Base-by-base conservation (phyloP, 2,329 filamentous ascomycete genomes). In the Alternaria longipes region DNA sequence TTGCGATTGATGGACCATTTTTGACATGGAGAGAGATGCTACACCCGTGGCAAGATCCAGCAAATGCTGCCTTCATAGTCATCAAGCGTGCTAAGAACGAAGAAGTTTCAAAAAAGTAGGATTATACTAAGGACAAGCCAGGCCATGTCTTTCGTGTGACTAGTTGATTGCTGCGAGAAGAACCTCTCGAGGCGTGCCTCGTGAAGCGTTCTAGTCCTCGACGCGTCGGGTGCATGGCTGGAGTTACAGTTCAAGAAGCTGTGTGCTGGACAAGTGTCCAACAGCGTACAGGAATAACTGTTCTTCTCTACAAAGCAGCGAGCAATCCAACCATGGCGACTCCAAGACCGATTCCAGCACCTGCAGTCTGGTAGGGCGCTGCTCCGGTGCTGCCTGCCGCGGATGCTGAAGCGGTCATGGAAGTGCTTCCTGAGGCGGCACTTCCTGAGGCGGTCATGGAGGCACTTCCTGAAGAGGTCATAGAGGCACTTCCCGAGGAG, bases 281-380 rank as follows among this genome's bases (percentile, higher is more conserved):
- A 47, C 26, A 20, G 11, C 26, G 26, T 47, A 47, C 26, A 32
- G 9, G n/a, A 28, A 32, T 20, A 22, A 32, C 28, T 4, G n/a
- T 47, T n/a, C 8, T 47, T 26, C 32, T n/a, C 18, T 49, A 49
- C 45, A 49, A 49, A 34, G 45, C 45, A 49, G 45, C 45, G 45
- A 49, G 45, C 45, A 49, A 20, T n/a, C 28, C 45, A 30, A 49
- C 9, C 45, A 49, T 49, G 45, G 45, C 45, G 4, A 49, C 8
- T 34, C 28, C 45, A 49, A 49, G 45, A 34, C 45, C 45, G 4
- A 49, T 28, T 22, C 28, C 45, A 3, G 45, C 45, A 28, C 45
- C 45, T 49, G 45, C 45, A n/a, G 28, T 49, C 45, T 49, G 45
- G 45, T 16, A 14, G 28, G 45, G 28, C 2, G 45, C 45, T n/a